Percentiles rank a stretch among this genome's conserved stretches.
These are phyloP conservation scores for Lachancea sp. DNA, from an alignment of 805 yeast genomes.

Conservation along the genomic window DNA sequence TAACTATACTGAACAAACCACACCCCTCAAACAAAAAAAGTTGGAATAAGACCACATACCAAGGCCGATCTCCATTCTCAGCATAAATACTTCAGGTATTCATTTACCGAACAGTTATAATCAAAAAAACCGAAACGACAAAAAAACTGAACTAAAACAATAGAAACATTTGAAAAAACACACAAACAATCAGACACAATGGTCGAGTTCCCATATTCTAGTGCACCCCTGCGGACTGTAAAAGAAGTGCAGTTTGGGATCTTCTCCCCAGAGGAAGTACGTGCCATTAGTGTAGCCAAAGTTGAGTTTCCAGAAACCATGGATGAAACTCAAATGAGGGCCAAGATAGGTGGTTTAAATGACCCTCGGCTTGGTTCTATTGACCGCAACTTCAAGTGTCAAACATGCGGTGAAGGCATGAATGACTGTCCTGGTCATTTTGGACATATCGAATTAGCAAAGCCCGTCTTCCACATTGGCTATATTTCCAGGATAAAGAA, in stretches of 20 bases:
- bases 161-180: neutral
- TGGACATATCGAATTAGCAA: constrained; percentile 97
- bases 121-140: constrained; percentile 2
- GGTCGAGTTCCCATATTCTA: constrained; percentile 79
- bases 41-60: neutral
- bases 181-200: constrained; percentile 20
- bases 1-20: no score
- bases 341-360: constrained; percentile 93
- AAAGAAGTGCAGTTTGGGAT: constrained; percentile 99
- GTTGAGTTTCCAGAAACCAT: constrained; percentile 99
- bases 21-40: neutral
- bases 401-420: constrained; percentile 99
- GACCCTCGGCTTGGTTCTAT: constrained; percentile 97
- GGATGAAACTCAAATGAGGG: constrained; percentile 93
- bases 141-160: neutral
- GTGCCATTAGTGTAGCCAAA: constrained; percentile 96
- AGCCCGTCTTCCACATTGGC: constrained; percentile 97
- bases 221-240: constrained; percentile 96
- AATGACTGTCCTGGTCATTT: constrained; percentile 99
- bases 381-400: constrained; percentile 95
- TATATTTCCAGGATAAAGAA: constrained; percentile 90
- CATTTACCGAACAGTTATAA: constrained; percentile 1
- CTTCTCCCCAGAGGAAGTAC: constrained; percentile 93
- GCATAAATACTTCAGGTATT: constrained; percentile 1
- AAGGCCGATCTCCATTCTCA: neutral